Evolutionary conservation across 2,329 filamentous ascomycete species (phyloP).

Genomic region (Colletotrichum sublineola): DNA sequence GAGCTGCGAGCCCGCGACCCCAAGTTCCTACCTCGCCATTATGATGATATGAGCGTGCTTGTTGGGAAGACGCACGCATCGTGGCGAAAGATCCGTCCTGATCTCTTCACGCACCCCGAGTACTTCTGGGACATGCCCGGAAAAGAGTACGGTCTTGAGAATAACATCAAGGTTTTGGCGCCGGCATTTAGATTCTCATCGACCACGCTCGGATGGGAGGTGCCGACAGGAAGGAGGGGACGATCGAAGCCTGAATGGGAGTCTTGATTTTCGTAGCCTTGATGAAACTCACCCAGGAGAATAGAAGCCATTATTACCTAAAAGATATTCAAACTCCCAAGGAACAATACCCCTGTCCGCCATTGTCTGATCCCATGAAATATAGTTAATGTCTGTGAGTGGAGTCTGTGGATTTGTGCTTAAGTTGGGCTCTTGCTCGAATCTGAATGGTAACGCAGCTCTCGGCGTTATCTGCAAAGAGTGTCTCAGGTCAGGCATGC

Average conservation of each 20-base stretch:
- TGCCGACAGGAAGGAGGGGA: slow-evolving; percentile 32
- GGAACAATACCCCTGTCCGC: neutral
- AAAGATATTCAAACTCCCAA: slow-evolving; percentile 1
- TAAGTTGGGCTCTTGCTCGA: neutral
- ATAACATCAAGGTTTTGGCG: slow-evolving; percentile 33
- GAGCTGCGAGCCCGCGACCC: slow-evolving; percentile 41
- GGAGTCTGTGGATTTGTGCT: neutral
- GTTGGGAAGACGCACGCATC: slow-evolving; percentile 29
- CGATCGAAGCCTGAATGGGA: slow-evolving; percentile 37
- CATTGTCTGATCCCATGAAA: neutral
- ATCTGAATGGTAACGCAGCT: no score
- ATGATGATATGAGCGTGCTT: slow-evolving; percentile 44
- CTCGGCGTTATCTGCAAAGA: no score
- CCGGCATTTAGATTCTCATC: slow-evolving; percentile 34
- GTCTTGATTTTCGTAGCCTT: neutral
- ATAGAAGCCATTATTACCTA: neutral
- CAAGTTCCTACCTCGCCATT: slow-evolving; percentile 43
- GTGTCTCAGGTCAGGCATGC: no score
- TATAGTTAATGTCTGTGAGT: neutral
- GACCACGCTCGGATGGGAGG: slow-evolving; percentile 28
- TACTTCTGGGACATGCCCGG: slow-evolving; percentile 40
- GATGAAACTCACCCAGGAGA: neutral
- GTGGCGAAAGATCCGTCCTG: slow-evolving; percentile 29
- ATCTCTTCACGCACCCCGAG: slow-evolving; percentile 33
- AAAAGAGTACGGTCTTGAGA: slow-evolving; percentile 33